Evolutionary conservation across 495 filamentous ascomycete species (phyloP).

Genomic region (Mycothermus thermophilus): DNA sequence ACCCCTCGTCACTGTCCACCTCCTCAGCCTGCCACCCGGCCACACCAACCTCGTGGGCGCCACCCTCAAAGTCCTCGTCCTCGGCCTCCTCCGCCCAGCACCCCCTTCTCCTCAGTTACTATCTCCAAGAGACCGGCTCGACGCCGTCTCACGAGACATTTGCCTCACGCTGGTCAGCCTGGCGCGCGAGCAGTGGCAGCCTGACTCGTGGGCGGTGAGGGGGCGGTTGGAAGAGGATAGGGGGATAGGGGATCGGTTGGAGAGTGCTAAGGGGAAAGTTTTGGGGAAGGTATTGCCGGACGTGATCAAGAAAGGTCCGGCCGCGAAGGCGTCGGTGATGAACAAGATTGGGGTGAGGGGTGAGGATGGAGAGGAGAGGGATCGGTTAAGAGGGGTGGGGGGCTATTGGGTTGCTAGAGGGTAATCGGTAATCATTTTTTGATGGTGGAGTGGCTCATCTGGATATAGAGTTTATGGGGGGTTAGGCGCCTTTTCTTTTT

Average conservation of each 20-base stretch:
- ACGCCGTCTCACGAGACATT: constrained; percentile 36
- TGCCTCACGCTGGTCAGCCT: constrained; percentile 36
- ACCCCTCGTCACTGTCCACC: constrained; percentile 26
- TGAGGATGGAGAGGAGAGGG: constrained; percentile 32
- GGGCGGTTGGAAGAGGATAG: constrained; percentile 16
- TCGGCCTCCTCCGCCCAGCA: constrained; percentile 39
- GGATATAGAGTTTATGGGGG: neutral
- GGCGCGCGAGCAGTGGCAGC: constrained; percentile 39
- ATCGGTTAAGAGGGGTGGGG: constrained; percentile 28
- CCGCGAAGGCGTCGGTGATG: constrained; percentile 40
- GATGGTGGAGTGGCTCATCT: neutral
- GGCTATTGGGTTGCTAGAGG: constrained; percentile 26
- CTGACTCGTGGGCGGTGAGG: constrained; percentile 20
- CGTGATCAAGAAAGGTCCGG: constrained; percentile 25
- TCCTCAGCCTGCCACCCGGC: constrained; percentile 31
- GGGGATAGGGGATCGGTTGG: constrained; percentile 24
- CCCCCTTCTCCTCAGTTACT: constrained; percentile 12
- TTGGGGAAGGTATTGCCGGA: constrained; percentile 19
- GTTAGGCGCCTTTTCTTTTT: no score
- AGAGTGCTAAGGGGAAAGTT: constrained; percentile 25
- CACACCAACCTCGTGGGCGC: constrained; percentile 17
- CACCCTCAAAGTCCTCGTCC: constrained; percentile 36
- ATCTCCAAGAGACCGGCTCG: constrained; percentile 21
- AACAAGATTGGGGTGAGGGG: constrained; percentile 43
- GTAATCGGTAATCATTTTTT: neutral